A percentile compares a stretch with the other conserved stretches of the same genome.
Conservation (phyloP, 176 grass and related monocot genomes). For the bread wheat (Triticum aestivum) region DNA sequence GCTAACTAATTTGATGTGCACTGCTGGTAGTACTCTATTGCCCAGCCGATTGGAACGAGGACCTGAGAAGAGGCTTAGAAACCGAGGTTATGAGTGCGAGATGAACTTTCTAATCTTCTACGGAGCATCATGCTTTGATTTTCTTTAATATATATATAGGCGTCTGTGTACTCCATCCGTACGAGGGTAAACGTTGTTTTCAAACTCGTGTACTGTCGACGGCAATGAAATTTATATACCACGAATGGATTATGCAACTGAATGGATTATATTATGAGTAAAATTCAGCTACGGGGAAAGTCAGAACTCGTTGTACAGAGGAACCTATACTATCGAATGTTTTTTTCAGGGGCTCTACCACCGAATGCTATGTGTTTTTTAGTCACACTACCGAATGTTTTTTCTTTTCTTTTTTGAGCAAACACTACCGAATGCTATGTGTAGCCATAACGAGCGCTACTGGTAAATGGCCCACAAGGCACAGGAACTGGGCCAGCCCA, state of each 20-base stretch:
- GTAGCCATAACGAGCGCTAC: too few species aligned
- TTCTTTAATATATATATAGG: neutral
- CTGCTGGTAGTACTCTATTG: neutral
- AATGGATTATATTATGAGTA: too few species aligned
- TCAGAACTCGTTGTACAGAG: too few species aligned
- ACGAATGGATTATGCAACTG: neutral
- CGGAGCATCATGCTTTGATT: neutral
- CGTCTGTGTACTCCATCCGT: neutral
- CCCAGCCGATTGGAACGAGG: conserved; percentile 45
- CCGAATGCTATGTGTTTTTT: too few species aligned
- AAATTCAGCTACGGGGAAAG: neutral
- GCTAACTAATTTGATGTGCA: conserved; percentile 30
- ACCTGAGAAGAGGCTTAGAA: neutral
- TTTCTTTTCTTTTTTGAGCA: too few species aligned
- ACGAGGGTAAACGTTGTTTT: neutral
- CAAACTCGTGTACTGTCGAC: neutral
- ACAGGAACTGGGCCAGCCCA: too few species aligned
- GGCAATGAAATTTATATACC: neutral
- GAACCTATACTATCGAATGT: too few species aligned
- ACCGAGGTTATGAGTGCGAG: conserved; percentile 28
- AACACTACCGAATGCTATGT: too few species aligned
- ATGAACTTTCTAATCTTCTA: neutral
- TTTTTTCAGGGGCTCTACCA: too few species aligned
- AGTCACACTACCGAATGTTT: too few species aligned
- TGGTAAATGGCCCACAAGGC: too few species aligned